phyloP scores from a whole-genome alignment of 345 rosid genomes.

The Jatropha curcas region DNA sequence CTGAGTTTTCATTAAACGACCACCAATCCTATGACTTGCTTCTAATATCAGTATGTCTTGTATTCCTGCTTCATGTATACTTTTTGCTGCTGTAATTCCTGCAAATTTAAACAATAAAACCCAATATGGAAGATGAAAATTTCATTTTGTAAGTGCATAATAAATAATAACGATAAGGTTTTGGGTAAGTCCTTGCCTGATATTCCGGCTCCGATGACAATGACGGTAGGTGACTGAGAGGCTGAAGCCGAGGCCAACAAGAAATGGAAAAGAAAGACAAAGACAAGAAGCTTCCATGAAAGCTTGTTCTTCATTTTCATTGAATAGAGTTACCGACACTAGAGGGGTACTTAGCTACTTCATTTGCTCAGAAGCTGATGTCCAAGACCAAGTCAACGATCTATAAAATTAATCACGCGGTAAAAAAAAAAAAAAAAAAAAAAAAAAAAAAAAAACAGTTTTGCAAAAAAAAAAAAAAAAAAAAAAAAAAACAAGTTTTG shows the following conservation, averaged over 20 bases:
- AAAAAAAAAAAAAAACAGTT: no score
- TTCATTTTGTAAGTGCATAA: no score
- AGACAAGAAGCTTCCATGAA: slow-evolving; percentile 1
- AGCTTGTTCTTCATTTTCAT: no score
- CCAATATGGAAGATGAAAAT: not conserved
- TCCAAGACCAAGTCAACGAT: no score
- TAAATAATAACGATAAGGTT: no score
- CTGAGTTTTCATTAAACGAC: slow-evolving; percentile 19
- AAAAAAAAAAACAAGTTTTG: no score
- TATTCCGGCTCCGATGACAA: slow-evolving; percentile 40
- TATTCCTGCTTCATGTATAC: slow-evolving; percentile 28
- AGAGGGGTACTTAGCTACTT: no score
- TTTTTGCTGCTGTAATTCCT: slow-evolving; percentile 42
- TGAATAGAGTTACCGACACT: no score
- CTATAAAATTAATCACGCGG: no score
- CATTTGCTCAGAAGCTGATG: no score
- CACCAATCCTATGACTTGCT: slow-evolving; percentile 32
- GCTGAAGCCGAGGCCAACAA: not conserved
- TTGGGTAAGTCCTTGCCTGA: slow-evolving; percentile 9
- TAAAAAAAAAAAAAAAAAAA: no score
- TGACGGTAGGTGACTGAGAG: slow-evolving; percentile 16
- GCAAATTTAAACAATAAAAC: not conserved
- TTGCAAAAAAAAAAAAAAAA: no score
- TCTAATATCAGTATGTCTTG: slow-evolving; percentile 32
- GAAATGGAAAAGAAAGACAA: slow-evolving; percentile 2